Evolutionary conservation across 1,284 basidiomycete species (phyloP).

Genomic region (Apiotrichum montevideense): DNA sequence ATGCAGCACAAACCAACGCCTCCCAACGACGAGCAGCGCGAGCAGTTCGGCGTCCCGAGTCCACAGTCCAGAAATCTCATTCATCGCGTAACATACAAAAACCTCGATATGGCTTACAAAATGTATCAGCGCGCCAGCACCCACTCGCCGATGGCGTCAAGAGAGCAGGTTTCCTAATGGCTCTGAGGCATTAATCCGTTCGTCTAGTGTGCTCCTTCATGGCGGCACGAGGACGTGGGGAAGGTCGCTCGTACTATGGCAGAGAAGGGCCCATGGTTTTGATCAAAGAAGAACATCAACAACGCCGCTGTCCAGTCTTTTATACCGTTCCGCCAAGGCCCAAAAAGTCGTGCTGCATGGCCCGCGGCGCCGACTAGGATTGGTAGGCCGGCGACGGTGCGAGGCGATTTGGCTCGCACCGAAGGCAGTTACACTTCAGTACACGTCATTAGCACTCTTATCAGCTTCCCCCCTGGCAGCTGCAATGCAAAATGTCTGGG

Average conservation of each 20-base stretch:
- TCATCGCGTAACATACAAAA: too few species aligned
- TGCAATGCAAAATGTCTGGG: too few species aligned
- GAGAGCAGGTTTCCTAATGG: conserved; percentile 39
- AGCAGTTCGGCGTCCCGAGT: too few species aligned
- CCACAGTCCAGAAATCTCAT: too few species aligned
- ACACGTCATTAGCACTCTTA: too few species aligned
- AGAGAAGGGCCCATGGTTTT: conserved; percentile 37
- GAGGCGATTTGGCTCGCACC: too few species aligned
- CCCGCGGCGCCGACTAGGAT: neutral
- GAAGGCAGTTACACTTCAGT: too few species aligned
- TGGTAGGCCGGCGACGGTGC: too few species aligned
- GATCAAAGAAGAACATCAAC: conserved; percentile 19
- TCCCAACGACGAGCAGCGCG: too few species aligned
- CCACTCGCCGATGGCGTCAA: conserved; percentile 15
- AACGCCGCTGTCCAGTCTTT: neutral
- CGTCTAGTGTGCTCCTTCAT: conserved; percentile 38
- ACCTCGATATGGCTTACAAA: neutral
- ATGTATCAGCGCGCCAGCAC: conserved; percentile 44
- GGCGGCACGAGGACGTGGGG: conserved; percentile 9
- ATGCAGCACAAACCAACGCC: too few species aligned
- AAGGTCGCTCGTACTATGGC: conserved; percentile 17
- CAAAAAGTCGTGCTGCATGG: neutral
- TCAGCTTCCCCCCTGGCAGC: too few species aligned
- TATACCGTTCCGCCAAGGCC: neutral
- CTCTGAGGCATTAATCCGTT: conserved; percentile 46